Base-by-base conservation (phyloP, 2,329 filamentous ascomycete species). In the Zymoseptoria crescenta region DNA sequence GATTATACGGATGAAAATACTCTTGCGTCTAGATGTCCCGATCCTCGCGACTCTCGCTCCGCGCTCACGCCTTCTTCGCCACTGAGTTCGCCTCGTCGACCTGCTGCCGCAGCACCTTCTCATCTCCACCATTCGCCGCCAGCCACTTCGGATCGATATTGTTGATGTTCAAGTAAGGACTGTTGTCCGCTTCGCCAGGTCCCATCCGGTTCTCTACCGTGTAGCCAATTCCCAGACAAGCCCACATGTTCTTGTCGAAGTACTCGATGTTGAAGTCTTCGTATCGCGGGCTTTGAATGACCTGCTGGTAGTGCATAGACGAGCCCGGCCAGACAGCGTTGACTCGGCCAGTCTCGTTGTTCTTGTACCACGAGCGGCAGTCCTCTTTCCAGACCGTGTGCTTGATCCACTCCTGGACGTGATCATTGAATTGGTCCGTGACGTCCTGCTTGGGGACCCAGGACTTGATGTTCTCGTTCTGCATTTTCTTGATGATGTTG, bases 271-370 rank as follows among this genome's bases (percentile, higher is more conserved):
- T 70, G 53, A 77, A 76, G 61, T 78, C 76, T 55, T 79, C 76
- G 57, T 74, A 78, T 8, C 76, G 72, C 0, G 75, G 74, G 0
- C 59, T 64, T 48, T 66, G 60, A 19, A 78, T 75, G 8, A 75
- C 68, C 57, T 76, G 68, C 53, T 67, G 70, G 60, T 81, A 82
- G 56, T 82, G 79, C 49, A 82, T 73, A 0, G 75, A 78, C 2
- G 74, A 76, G 2, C 80, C 81, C 0, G 80, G 80, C 75, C 76
- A 82, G 1, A 82, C 70, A 2, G 79, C 77, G 68, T 73, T 73
- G 19, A 79, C 76, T 5, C 76, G 69, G n/a, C 76, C 77, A 1
- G 75, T 78, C 21, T 74, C 73, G 58, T 77, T 75, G 65, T 81
- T 74, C 65, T 76, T 77, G 68, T 79, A 79, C 67, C 62, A 63